Conservation (phyloP, 2,329 filamentous ascomycete genomes). For the Fusarium nurragi region DNA sequence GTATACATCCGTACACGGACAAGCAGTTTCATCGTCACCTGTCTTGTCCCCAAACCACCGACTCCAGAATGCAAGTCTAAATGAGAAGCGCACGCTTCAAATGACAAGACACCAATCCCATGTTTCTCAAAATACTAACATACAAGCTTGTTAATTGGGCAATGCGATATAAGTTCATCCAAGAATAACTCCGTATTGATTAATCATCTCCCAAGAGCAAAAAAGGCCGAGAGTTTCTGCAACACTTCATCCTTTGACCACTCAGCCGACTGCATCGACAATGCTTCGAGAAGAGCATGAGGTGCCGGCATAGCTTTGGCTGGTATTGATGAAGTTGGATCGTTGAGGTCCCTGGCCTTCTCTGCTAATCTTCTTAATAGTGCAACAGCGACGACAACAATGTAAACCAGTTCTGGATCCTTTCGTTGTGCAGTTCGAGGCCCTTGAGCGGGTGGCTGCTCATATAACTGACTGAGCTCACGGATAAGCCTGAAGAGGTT, state of each 20-base stretch:
- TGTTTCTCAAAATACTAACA: constrained; percentile 45
- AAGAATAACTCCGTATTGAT: constrained; percentile 15
- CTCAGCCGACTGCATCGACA: constrained; percentile 71
- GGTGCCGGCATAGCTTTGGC: constrained; percentile 71
- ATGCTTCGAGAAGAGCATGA: constrained; percentile 72
- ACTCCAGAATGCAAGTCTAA: constrained; percentile 47
- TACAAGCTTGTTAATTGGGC: constrained; percentile 40
- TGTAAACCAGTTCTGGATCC: constrained; percentile 66
- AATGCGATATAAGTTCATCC: constrained; percentile 32
- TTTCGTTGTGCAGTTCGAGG: constrained; percentile 51
- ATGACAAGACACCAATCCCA: constrained; percentile 41
- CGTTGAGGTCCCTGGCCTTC: constrained; percentile 69
- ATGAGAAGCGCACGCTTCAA: constrained; percentile 42
- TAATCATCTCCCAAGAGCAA: constrained; percentile 58
- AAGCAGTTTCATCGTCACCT: constrained; percentile 38
- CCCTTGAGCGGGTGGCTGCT: constrained; percentile 55
- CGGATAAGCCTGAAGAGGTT: constrained; percentile 81
- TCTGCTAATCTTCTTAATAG: constrained; percentile 75
- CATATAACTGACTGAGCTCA: constrained; percentile 72
- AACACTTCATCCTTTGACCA: constrained; percentile 73
- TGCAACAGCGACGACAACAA: constrained; percentile 73
- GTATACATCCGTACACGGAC: constrained; percentile 37
- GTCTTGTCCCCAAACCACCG: constrained; percentile 40
- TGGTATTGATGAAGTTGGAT: constrained; percentile 62
- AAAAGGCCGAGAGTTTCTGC: constrained; percentile 71